phyloP scores from a whole-genome alignment of 1,284 basidiomycete species.

The Polyporus tsugae region DNA sequence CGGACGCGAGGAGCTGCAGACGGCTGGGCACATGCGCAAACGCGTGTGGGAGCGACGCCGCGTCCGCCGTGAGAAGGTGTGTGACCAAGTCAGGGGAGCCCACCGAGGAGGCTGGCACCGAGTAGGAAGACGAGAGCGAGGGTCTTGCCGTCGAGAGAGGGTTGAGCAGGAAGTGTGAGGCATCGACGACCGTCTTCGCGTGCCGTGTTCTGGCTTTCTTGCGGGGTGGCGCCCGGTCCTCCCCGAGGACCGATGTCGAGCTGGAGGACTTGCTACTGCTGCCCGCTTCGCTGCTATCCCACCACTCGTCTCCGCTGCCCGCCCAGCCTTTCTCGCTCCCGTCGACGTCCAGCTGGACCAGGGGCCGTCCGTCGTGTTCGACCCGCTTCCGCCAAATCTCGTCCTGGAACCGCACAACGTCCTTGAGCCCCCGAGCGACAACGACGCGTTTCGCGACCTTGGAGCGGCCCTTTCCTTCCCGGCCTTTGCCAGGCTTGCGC shows the following conservation, averaged over 20 bases:
- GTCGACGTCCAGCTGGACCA: constrained; percentile 49
- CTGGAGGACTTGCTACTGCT: constrained; percentile 13
- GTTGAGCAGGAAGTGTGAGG: constrained; percentile 63
- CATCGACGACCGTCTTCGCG: constrained; percentile 49
- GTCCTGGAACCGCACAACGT: constrained; percentile 72
- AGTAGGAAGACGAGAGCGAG: constrained; percentile 34
- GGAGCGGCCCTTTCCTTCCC: constrained; percentile 51
- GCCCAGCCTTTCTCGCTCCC: constrained; percentile 39
- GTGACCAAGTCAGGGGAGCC: constrained; percentile 37
- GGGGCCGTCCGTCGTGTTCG: constrained; percentile 43
- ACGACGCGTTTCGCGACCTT: constrained; percentile 66
- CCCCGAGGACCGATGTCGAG: constrained; percentile 13
- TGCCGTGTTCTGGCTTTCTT: constrained; percentile 51
- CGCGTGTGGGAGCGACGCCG: constrained; percentile 40
- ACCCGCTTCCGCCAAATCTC: constrained; percentile 59
- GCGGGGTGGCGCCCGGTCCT: constrained; percentile 24
- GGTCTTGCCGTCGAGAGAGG: constrained; percentile 48
- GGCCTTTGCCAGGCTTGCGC: constrained; percentile 41
- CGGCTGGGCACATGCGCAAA: constrained; percentile 58
- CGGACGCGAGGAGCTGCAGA: constrained; percentile 62
- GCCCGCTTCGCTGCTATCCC: constrained; percentile 19
- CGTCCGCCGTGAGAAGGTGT: constrained; percentile 62
- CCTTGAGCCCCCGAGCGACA: constrained; percentile 70
- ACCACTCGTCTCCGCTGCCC: constrained; percentile 29
- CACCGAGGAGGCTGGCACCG: constrained; percentile 14